phyloP scores from a whole-genome alignment of 805 yeast genomes.

The Jamesozyma gamospora region DNA sequence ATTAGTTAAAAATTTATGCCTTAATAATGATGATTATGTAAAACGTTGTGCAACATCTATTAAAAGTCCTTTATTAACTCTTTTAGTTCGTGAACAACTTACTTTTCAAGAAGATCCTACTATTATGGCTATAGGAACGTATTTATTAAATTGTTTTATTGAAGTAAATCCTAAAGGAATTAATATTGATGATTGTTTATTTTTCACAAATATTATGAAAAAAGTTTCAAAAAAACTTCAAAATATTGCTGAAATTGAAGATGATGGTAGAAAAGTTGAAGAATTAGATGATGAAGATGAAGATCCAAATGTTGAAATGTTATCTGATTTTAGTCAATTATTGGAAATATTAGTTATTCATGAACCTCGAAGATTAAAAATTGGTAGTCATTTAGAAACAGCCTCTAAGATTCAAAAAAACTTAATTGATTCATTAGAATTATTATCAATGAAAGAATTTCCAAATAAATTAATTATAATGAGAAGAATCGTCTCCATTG shows the following conservation, averaged over 20 bases:
- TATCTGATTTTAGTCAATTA: constrained; percentile 12
- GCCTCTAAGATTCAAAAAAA: constrained; percentile 11
- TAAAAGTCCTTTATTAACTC: constrained; percentile 10
- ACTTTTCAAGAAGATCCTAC: constrained; percentile 12
- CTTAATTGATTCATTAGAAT: constrained; percentile 12
- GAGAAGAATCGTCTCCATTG: constrained; percentile 21
- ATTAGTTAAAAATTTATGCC: constrained; percentile 20
- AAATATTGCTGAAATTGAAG: constrained; percentile 3
- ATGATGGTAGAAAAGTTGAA: constrained; percentile 5
- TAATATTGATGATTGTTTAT: constrained; percentile 6
- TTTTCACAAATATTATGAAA: constrained; percentile 9
- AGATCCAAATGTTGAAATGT: constrained; percentile 18
- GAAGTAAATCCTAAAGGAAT: constrained; percentile 5
- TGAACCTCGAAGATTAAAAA: too few relatives aligned
- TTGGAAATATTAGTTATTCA: too few relatives aligned
- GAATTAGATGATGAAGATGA: constrained; percentile 11
- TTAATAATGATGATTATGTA: constrained; percentile 16
- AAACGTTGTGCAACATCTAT: constrained; percentile 10
- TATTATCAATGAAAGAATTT: constrained; percentile 12
- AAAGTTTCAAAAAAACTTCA: constrained; percentile 6
- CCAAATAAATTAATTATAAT: constrained; percentile 23
- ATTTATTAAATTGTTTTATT: constrained; percentile 16
- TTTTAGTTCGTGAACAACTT: constrained; percentile 8
- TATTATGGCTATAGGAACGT: constrained; percentile 12
- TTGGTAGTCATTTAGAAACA: too few relatives aligned